A percentile compares a stretch with the other conserved stretches of the same genome.
phyloP scores from a whole-genome alignment of 257 asterid species.

The Nicotiana paniculata region DNA sequence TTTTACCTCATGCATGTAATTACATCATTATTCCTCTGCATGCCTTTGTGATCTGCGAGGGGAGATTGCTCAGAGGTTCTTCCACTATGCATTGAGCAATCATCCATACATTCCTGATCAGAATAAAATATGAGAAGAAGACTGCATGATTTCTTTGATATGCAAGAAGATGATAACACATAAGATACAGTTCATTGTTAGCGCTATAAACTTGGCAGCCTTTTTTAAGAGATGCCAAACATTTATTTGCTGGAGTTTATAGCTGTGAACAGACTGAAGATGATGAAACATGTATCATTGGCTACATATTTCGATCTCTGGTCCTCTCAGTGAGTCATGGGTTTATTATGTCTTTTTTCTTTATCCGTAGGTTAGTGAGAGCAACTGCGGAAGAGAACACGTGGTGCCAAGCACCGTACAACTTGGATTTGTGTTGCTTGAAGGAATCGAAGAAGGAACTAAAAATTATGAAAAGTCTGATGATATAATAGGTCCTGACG shows the following conservation, averaged over 20 bases:
- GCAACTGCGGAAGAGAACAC: constrained; percentile 77
- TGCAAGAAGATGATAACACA: background rate
- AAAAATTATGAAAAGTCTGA: constrained; percentile 44
- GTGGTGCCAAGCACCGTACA: constrained; percentile 77
- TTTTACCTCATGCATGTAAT: constrained; percentile 7
- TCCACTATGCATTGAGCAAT: background rate
- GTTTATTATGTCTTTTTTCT: constrained; percentile 5
- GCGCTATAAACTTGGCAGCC: background rate
- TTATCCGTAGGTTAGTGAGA: constrained; percentile 52
- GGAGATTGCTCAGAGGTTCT: background rate
- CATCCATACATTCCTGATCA: background rate
- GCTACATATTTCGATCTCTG: background rate
- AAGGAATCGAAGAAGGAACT: constrained; percentile 57
- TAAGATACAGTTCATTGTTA: background rate
- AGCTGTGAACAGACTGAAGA: background rate
- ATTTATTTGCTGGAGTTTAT: background rate
- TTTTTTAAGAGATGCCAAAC: background rate
- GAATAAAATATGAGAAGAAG: background rate
- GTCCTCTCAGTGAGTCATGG: background rate
- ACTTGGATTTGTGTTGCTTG: constrained; percentile 73
- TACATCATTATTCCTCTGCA: constrained; percentile 3
- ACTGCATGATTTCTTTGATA: background rate
- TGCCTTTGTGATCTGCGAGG: background rate
- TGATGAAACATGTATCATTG: background rate
- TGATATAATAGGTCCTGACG: constrained; percentile 60